These are phyloP conservation scores for Phlyctochytrium planicorne DNA, from an alignment of 192 early-diverging fungal species.

Conservation along the genomic window DNA sequence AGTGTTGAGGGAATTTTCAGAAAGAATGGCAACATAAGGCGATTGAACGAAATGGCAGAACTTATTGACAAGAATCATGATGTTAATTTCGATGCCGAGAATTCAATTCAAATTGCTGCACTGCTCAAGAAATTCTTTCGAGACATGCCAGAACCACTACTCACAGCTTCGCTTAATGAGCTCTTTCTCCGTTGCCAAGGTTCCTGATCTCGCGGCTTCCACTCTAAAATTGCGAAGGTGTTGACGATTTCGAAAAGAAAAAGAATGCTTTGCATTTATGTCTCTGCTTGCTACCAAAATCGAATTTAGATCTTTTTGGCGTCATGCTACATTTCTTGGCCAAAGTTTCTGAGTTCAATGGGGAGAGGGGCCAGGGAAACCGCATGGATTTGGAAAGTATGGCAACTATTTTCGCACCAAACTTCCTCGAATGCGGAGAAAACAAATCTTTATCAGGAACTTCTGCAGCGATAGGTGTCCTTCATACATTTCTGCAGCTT, in stretches of 20 bases:
- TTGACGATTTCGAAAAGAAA: conserved; percentile 43
- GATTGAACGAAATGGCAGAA: conserved; percentile 83
- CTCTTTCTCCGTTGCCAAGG: conserved; percentile 81
- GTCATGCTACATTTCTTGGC: conserved; percentile 87
- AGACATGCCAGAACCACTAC: conserved; percentile 91
- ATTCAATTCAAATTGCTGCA: conserved; percentile 91
- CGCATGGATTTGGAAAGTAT: conserved; percentile 93
- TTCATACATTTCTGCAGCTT: not conserved
- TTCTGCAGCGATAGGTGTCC: not conserved
- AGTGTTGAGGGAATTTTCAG: conserved; percentile 93
- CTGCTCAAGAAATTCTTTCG: conserved; percentile 95
- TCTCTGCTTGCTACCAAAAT: conserved; percentile 80
- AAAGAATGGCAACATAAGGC: conserved; percentile 96
- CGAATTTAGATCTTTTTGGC: conserved; percentile 89
- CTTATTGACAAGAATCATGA: conserved; percentile 73
- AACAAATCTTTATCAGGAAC: conserved; percentile 56
- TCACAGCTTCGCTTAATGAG: conserved; percentile 85
- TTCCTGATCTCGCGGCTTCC: conserved; percentile 12
- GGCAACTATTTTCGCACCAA: conserved; percentile 92
- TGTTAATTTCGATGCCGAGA: conserved; percentile 56
- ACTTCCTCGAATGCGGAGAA: conserved; percentile 82
- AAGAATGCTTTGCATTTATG: conserved; percentile 80
- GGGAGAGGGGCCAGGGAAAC: conserved; percentile 55
- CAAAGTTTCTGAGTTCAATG: conserved; percentile 65
- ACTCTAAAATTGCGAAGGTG: conserved; percentile 23